These are phyloP conservation scores for Jaltomata sinuosa DNA, from an alignment of 257 asterid species.

Conservation along the genomic window DNA sequence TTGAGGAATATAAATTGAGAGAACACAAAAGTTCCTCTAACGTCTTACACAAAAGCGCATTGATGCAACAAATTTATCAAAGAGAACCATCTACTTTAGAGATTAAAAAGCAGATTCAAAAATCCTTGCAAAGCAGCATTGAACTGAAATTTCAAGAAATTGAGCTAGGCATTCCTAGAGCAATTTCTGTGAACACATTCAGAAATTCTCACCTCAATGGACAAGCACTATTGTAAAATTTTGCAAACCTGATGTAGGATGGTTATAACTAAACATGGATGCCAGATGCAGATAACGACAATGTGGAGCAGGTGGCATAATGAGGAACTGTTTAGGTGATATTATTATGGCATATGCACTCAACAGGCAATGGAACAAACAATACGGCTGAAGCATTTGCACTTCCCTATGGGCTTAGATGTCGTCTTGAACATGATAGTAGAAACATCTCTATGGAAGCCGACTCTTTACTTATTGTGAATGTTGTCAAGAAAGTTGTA, in stretches of 20 bases:
- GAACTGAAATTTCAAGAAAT: background rate
- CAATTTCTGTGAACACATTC: background rate
- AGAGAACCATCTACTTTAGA: background rate
- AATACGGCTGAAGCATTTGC: background rate
- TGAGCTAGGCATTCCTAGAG: background rate
- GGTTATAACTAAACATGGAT: background rate
- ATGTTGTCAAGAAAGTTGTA: no score
- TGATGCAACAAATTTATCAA: background rate
- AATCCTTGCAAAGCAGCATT: background rate
- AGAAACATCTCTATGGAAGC: background rate
- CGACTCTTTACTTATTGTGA: no score
- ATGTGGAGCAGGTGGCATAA: background rate
- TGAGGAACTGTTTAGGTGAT: background rate
- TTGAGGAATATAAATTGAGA: background rate
- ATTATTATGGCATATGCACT: background rate
- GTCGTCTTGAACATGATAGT: no score
- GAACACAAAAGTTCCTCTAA: background rate
- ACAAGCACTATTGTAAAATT: background rate
- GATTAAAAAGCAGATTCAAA: background rate
- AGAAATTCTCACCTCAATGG: background rate
- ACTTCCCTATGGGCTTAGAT: no score
- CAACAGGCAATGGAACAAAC: background rate
- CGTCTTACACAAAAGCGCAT: background rate
- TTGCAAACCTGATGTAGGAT: background rate
- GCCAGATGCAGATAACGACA: background rate